Base-by-base conservation (phyloP, 306 rosid species). In the Crotalaria pallida region DNA sequence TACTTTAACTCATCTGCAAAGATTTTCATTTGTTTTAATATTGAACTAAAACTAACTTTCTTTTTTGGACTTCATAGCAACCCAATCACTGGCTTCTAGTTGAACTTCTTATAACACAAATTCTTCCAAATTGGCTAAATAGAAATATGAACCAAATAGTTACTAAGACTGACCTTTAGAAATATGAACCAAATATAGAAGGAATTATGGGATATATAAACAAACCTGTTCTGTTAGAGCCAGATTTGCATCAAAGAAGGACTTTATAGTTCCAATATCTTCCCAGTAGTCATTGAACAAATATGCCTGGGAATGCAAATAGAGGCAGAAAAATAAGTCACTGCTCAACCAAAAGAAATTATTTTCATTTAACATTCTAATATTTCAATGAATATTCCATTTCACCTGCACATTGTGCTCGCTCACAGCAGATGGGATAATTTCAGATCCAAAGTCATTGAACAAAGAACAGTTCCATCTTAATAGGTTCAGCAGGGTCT, bases 221-320 rank as follows among this genome's bases (percentile, higher is more conserved):
- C 79, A 65, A 49, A 90, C 98, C 85, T 85, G 95, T n/a, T 88
- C 96, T 64, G 99, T 94, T 41, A 94, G 89, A 67, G 95, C 99
- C 75, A 94, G 74, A 82, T 91, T 94, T 61, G 99, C 89, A 67
- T 88, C 91, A 52, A 94, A 94, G 78, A 94, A 91, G 56, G 99
- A 91, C 84, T 87, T 82, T 22, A 94, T 80, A 61, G 99, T 94
- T 81, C 97, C 99, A 71, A 94, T 91, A 75, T 91, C 99, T 79
- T 94, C 99, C 99, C 99, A 94, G 78, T 94, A 91, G 78, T 94
- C 97, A 79, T 94, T 91, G 83, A 91, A 94, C 70, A 94, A 74
- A 83, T 83, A 91, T 34, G 99, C 97, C 99, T 94, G 82, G 68
- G 26, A 77, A 78, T n/a, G 73, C 49, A 69, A 70, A 51, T 7